Evolutionary conservation across 768 basidiomycete species (phyloP).

Genomic region (Boletus reticulatus): DNA sequence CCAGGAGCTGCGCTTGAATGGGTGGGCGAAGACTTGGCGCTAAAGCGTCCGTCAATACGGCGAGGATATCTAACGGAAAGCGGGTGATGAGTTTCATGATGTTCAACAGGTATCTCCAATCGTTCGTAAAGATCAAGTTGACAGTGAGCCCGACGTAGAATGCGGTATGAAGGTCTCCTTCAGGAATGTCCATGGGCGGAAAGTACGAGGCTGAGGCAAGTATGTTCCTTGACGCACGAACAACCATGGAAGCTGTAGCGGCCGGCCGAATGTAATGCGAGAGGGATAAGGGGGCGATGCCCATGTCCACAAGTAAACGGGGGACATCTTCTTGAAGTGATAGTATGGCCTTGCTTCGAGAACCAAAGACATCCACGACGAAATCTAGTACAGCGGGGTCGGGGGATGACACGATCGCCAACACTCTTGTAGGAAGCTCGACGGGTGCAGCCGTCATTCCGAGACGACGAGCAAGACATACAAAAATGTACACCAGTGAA

Average conservation of each 20-base stretch:
- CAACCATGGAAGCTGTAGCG: constrained; percentile 36
- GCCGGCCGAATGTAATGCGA: constrained; percentile 29
- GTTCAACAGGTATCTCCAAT: constrained; percentile 31
- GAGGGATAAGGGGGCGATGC: constrained; percentile 19
- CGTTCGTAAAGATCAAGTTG: constrained; percentile 37
- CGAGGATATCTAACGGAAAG: constrained; percentile 42
- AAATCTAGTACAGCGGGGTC: constrained; percentile 36
- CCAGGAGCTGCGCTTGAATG: constrained; percentile 27
- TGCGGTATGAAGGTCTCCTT: constrained; percentile 35
- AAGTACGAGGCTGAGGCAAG: constrained; percentile 30
- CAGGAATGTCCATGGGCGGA: constrained; percentile 20
- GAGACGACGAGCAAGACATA: constrained; percentile 49
- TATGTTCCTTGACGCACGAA: constrained; percentile 40
- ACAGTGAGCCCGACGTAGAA: constrained; percentile 37
- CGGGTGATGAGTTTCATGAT: constrained; percentile 33
- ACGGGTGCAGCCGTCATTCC: constrained; percentile 52
- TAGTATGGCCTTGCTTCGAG: constrained; percentile 32
- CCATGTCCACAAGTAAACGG: constrained; percentile 26
- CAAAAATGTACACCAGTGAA: constrained; percentile 58
- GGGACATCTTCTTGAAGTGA: constrained; percentile 38
- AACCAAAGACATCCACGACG: constrained; percentile 49
- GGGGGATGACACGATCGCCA: constrained; percentile 46
- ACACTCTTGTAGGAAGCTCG: constrained; percentile 54
- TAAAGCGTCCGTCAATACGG: constrained; percentile 40
- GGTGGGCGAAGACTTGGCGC: constrained; percentile 30